Base-by-base conservation (phyloP, 2,329 filamentous ascomycete genomes). In the Hysterium pulicare region DNA sequence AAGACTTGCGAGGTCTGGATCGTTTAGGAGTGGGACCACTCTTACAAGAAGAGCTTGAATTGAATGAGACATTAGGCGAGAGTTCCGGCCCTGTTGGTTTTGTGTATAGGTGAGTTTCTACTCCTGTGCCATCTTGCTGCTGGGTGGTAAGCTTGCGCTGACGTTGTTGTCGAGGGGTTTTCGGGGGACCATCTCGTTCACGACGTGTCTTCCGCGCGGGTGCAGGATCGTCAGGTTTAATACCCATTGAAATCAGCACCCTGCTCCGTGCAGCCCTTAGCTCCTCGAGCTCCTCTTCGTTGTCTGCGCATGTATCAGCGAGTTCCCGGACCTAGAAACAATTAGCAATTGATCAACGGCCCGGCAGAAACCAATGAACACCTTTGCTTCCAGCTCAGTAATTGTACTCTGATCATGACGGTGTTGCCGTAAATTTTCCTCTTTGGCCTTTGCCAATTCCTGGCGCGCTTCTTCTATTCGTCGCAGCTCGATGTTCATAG, bases 1-100 rank as follows among this genome's bases (percentile, higher is more conserved):
- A 63, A 1, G 64, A 53, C 16, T 54, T 58, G 5, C 59, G 57
- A 20, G 64, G 57, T 40, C 66, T 70, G 1, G 60, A 46, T 13
- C 72, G 66, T 48, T 75, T 75, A 3, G 70, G 70, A 20, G 64
- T 70, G 2, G 61, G 59, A 13, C 57, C 66, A 30, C 50, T 54
- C 38, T 51, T 54, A 5, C 61, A 65, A 2, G 66, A 66, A 10
- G 56, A 55, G 23, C 38, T 45, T 3, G 59, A 61, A 13, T 41
- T 53, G 32, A 60, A 57, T 3, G 57, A 59, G 5, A 48, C 46
- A 38, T 62, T 50, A 3, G 50, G 42, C 10, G 48, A 13, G n/a
- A 42, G 39, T 13, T 58, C 56, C 30, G 49, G 49, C 5, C 46
- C 46, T n/a, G n/a, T n/a, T 5, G 48, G 49, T 6, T 48, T 48